Percentiles rank a stretch among this genome's conserved stretches.
These are phyloP conservation scores for Nemania sp. DNA, from an alignment of 2,329 filamentous ascomycete genomes.

Conservation along the genomic window DNA sequence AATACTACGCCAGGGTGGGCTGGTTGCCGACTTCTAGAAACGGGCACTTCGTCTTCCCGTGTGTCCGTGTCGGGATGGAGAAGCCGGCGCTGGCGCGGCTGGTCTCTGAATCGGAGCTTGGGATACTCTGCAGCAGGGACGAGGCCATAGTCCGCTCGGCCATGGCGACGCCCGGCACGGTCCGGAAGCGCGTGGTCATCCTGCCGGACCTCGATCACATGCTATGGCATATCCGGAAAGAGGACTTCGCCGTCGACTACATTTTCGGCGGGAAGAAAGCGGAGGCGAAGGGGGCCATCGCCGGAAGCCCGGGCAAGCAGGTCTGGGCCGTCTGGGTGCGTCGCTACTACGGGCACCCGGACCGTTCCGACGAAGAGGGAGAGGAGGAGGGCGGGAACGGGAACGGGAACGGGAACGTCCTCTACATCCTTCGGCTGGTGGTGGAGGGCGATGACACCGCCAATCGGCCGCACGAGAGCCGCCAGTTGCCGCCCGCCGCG, in stretches of 20 bases:
- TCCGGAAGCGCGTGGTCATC: conserved; percentile 16
- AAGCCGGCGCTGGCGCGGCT: neutral
- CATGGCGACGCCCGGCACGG: neutral
- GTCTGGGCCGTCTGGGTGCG: conserved; percentile 27
- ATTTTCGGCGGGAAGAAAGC: conserved; percentile 22
- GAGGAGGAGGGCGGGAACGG: neutral
- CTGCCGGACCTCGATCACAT: conserved; percentile 29
- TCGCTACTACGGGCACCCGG: conserved; percentile 24
- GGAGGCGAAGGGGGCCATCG: conserved; percentile 24
- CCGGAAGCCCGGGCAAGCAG: conserved; percentile 13
- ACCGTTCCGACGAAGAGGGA: neutral
- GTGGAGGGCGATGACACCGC: conserved; percentile 27
- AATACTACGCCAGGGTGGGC: conserved; percentile 24
- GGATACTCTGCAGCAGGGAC: conserved; percentile 16
- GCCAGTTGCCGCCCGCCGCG: neutral
- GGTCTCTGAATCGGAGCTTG: conserved; percentile 3
- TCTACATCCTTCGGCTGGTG: conserved; percentile 26
- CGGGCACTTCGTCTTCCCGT: conserved; percentile 16
- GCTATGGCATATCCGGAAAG: conserved; percentile 32
- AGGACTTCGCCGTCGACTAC: conserved; percentile 24
- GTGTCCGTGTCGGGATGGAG: neutral
- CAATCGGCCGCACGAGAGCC: conserved; percentile 5
- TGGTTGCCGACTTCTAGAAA: conserved; percentile 26
- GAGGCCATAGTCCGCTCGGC: conserved; percentile 15
- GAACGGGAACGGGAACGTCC: neutral